Evolutionary conservation across 1,139 yeast species (phyloP).

Genomic region (Saccharomycopsis hybrid): DNA sequence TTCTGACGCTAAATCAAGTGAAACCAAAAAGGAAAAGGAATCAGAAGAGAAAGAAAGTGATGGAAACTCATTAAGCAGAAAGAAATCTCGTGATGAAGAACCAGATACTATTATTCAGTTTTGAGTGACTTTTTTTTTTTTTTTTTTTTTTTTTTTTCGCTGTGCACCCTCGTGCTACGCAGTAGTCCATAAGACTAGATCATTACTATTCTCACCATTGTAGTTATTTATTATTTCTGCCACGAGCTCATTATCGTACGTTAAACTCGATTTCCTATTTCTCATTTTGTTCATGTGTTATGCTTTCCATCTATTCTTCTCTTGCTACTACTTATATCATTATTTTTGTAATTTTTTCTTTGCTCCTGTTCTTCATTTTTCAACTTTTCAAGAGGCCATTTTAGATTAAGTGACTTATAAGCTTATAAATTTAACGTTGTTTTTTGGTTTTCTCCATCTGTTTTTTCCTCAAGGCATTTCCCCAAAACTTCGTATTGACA

Average conservation of each 20-base stretch:
- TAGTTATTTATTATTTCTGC: not conserved
- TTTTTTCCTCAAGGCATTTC: too few species aligned
- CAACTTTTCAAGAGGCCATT: too few species aligned
- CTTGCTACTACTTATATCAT: constrained; percentile 25
- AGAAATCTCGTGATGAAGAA: constrained; percentile 16
- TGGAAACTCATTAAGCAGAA: constrained; percentile 4
- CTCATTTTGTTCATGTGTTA: constrained; percentile 52
- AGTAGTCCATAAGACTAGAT: not conserved
- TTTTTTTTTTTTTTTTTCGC: not conserved
- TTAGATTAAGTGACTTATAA: too few species aligned
- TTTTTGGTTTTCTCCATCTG: too few species aligned
- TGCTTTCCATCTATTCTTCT: constrained; percentile 57
- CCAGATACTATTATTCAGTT: constrained; percentile 20
- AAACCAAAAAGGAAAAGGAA: not conserved
- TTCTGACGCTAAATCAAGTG: not conserved
- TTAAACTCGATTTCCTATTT: constrained; percentile 5
- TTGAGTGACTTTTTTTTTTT: not conserved
- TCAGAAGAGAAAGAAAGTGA: not conserved
- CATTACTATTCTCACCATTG: not conserved
- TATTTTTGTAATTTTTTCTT: too few species aligned
- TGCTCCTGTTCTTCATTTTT: too few species aligned
- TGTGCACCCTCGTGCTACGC: not conserved
- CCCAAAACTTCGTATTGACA: too few species aligned
- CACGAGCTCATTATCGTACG: not conserved
- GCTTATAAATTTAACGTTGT: too few species aligned